Evolutionary conservation across 768 basidiomycete species (phyloP).

Genomic region (Leccinum subgranulosum): DNA sequence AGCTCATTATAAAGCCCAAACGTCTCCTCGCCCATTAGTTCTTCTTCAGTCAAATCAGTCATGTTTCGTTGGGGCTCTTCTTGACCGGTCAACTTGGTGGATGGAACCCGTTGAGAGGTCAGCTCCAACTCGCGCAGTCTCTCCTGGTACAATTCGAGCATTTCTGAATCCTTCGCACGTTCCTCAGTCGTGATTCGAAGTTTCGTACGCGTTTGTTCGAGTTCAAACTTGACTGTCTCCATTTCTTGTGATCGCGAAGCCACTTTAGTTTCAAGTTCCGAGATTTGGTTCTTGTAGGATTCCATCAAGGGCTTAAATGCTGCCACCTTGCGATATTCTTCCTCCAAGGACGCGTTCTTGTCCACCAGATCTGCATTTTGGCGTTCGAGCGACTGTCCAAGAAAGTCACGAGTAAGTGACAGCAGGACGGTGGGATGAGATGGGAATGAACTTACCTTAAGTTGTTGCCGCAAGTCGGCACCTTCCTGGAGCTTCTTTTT

Average conservation of each 20-base stretch:
- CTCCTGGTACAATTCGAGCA: slow-evolving; percentile 87
- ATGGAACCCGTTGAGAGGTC: slow-evolving; percentile 47
- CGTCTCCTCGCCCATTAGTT: slow-evolving; percentile 43
- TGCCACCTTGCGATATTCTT: slow-evolving; percentile 84
- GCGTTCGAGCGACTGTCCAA: slow-evolving; percentile 72
- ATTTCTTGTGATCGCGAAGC: slow-evolving; percentile 66
- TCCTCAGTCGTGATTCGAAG: slow-evolving; percentile 68
- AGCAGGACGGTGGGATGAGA: background rate
- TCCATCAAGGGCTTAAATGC: slow-evolving; percentile 89
- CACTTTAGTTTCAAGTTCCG: slow-evolving; percentile 72
- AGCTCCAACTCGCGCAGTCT: slow-evolving; percentile 86
- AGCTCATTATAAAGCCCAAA: slow-evolving; percentile 81
- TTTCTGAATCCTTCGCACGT: slow-evolving; percentile 75
- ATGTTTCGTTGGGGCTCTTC: slow-evolving; percentile 15
- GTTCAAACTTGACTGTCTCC: slow-evolving; percentile 68
- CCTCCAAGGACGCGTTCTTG: slow-evolving; percentile 88
- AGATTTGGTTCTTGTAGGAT: slow-evolving; percentile 84
- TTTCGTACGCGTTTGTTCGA: slow-evolving; percentile 71
- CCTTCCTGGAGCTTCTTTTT: slow-evolving; percentile 97
- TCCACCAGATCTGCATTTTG: slow-evolving; percentile 92
- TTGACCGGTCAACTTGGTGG: slow-evolving; percentile 23
- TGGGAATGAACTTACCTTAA: slow-evolving; percentile 54
- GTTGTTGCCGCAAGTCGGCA: slow-evolving; percentile 81
- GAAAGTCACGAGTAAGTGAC: slow-evolving; percentile 1
- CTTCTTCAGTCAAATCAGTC: slow-evolving; percentile 43